Evolutionary conservation across 2,329 filamentous ascomycete genomes (phyloP), one percentile per base, ranked within the genome.

Genomic region (Paramyrothecium sp.): DNA sequence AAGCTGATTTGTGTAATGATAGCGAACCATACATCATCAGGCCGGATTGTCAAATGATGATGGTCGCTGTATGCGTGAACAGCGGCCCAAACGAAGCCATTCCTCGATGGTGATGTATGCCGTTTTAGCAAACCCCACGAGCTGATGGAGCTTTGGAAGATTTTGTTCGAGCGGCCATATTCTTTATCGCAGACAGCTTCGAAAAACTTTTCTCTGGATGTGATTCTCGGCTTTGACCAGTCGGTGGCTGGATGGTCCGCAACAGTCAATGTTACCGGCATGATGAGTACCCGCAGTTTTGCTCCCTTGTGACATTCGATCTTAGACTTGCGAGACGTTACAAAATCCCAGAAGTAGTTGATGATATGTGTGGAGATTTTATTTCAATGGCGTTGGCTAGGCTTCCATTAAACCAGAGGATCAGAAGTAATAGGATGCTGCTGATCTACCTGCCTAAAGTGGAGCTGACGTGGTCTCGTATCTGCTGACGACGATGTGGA

Each of bases 11-110:
- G 81, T 0, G 73, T 70, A 1, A 84, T 63, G 59, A 84, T 81
- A 7, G 79, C 68, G 48, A 81, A 71, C 81, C 81, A 84, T 17
- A 83, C 64, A 56, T 84, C 81, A 26, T 85, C 80, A 0, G 81
- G 80, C 1, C 81, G 76, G 51, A 83, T 67, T 2, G 63, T 65
- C 0, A 84, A 71, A 56, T 81, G 73, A 54, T 78, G 75, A 56
- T 81, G 76, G 2, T 68, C 11, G 58, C 65, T 75, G 59, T 80
- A 81, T 2, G 78, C 77, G 19, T 68, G 52, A 21, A 72, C 64
- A 17, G 63, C 69, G 0, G 70, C 67, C 38, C 69, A 61, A 12
- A 81, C 69, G 41, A 81, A 71, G n/a, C 75, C 75, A 53, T 79
- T 78, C 11, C 47, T 51, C 7, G 21, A 51, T 11, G 21, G 17